These are phyloP conservation scores for Termitomyces sp. DNA, from an alignment of 768 basidiomycete species.

Conservation along the genomic window DNA sequence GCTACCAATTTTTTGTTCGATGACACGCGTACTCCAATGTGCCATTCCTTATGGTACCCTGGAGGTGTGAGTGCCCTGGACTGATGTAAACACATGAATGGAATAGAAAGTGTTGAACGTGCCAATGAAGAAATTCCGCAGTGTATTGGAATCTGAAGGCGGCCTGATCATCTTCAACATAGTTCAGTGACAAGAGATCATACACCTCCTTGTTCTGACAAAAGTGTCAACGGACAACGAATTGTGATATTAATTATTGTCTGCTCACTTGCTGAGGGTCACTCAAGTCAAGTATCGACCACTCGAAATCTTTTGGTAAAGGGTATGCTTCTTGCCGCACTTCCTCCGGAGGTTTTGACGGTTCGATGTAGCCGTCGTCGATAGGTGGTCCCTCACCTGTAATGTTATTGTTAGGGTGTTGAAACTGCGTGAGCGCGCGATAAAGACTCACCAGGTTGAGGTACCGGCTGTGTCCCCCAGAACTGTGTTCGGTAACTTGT, in stretches of 20 bases:
- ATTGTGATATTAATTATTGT: neutral
- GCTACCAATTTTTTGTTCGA: constrained; percentile 92
- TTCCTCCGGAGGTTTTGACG: constrained; percentile 66
- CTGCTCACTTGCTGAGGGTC: constrained; percentile 62
- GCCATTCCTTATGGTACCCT: constrained; percentile 92
- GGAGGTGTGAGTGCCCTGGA: constrained; percentile 91
- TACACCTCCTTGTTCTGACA: constrained; percentile 87
- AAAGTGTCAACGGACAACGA: constrained; percentile 1
- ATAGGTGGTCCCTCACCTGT: constrained; percentile 57
- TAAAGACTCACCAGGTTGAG: constrained; percentile 59
- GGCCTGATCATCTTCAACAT: constrained; percentile 95
- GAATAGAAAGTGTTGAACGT: constrained; percentile 10
- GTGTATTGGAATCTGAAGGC: constrained; percentile 97
- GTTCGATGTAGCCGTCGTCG: constrained; percentile 88
- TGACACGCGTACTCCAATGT: constrained; percentile 87
- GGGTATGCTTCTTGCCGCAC: constrained; percentile 86
- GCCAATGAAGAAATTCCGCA: constrained; percentile 93
- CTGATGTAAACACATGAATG: neutral
- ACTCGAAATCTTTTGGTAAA: constrained; percentile 89
- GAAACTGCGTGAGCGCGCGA: neutral
- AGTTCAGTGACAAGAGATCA: constrained; percentile 85
- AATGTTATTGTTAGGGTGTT: neutral
- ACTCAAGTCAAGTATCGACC: constrained; percentile 77
- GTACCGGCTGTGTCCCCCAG: constrained; percentile 97
- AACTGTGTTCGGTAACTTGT: constrained; percentile 48